Conservation (phyloP, 306 rosid genomes). For the Delonix regia region DNA sequence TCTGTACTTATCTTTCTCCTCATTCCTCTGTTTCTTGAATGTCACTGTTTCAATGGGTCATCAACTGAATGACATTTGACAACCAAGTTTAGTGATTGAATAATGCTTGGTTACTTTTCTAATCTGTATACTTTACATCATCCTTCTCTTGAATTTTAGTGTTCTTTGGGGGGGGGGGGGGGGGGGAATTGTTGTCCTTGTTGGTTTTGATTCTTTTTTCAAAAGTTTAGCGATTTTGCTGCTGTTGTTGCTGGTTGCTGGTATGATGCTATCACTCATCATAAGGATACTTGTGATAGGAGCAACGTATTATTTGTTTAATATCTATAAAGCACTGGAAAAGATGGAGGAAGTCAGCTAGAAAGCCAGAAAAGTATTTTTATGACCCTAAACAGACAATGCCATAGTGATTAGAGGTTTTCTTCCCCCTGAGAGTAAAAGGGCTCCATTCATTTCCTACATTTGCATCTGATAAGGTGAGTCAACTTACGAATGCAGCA, state of each 20-base stretch:
- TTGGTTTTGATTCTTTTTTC: background rate
- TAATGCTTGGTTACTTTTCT: background rate
- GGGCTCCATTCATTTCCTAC: background rate
- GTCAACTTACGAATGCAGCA: background rate
- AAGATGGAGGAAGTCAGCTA: background rate
- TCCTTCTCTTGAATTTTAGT: background rate
- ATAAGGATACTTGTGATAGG: too few species aligned
- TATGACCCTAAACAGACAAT: background rate
- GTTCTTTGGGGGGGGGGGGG: background rate
- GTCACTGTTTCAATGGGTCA: slow-evolving; percentile 18
- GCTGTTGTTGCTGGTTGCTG: too few species aligned
- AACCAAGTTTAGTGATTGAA: background rate
- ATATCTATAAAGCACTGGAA: too few species aligned
- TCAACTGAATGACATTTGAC: background rate
- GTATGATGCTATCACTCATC: too few species aligned
- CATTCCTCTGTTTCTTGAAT: background rate
- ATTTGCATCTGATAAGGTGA: background rate
- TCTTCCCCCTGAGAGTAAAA: background rate
- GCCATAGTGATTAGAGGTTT: background rate
- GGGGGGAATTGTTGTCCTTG: too few species aligned
- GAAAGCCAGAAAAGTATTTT: background rate
- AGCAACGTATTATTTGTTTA: too few species aligned
- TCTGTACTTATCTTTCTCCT: slow-evolving; percentile 4
- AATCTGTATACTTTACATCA: background rate
- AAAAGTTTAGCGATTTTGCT: too few species aligned